Base-by-base conservation (phyloP, 768 basidiomycete genomes). In the Vararia minispora region DNA sequence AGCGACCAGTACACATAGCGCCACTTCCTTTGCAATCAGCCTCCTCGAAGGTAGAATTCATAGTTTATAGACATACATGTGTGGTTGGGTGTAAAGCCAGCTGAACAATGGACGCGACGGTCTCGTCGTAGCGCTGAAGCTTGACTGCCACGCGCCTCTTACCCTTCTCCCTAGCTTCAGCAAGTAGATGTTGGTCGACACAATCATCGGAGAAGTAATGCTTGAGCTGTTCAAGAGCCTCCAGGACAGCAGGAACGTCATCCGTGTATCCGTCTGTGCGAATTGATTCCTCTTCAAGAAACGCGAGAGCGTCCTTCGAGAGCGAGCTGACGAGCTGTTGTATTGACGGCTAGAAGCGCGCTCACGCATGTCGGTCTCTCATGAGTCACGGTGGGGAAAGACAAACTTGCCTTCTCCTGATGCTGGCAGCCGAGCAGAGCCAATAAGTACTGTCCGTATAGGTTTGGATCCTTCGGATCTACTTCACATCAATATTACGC, bases 51-150 rank as follows among this genome's bases (percentile, higher is more conserved):
- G n/a, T n/a, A n/a, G n/a, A n/a, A n/a, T n/a, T n/a, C n/a, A n/a
- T n/a, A n/a, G n/a, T n/a, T n/a, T n/a, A n/a, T n/a, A n/a, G n/a
- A 57, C 77, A 43, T 60, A 85, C 86, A 58, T 89, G 85, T 33
- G 83, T 85, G 14, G 69, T 68, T 8, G 80, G 66, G 45, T 68
- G 64, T 41, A 57, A 51, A 16, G 79, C 81, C 50, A 83, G 56
- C 45, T 68, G 67, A 28, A 85, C 62, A 36, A 87, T 72, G 7
- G 67, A 66, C 22, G 63, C 54, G 30, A 85, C 79, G 33, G 73
- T 76, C 23, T 65, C 44, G 5, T 57, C 52, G 40, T 80, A 69
- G 8, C 68, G 57, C 34, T 56, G 58, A 16, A 66, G 61, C 48
- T 74, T 69, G 36, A 58, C 61, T n/a, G 53, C 45, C 23, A 63